Base-by-base conservation (phyloP, 1,139 yeast genomes). In the Lodderomyces metapsilosis region DNA sequence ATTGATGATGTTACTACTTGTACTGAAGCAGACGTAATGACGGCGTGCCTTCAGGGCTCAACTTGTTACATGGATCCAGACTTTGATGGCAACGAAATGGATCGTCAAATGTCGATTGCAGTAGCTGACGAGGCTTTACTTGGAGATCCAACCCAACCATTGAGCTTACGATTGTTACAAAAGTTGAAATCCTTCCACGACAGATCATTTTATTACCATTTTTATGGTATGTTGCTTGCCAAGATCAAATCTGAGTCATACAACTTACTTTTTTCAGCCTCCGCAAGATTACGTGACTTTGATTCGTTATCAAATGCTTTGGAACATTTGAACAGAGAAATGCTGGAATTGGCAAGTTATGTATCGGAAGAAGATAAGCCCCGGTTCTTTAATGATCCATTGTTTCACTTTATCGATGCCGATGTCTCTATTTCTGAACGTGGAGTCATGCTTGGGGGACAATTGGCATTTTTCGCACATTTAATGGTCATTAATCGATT, bases 1-100 rank as follows among this genome's bases (percentile, higher is more conserved):
- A 75, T 68, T 30, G 50, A 54, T n/a, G 87, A 82, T 58, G 75
- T 70, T 18, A 62, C 76, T 2, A 64, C 67, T 1, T 48, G 54
- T 30, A 48, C 49, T 9, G 54, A 52, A 27, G 46, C 43, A 18
- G 53, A 50, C 37, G 33, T 49, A 39, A 18, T 44, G 13, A 24
- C 45, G 24, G 43, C 34, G 34, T 42, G 44, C 31, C 28, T 23
- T 20, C 28, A 22, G 12, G 28, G 27, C 5, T 27, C 39, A 8
- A 24, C 37, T 7, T 18, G 18, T n/a, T 21, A 33, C n/a, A 15
- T n/a, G 21, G 30, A 24, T 17, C 13, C 30, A 13, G 13, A 13
- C 13, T 22, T 12, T 22, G 39, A 30, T n/a, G 17, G 16, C 3
- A 34, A 21, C 23, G 21, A 16, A 3, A 5, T 9, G 17, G 31